Conservation (phyloP, 441 rosid genomes). For the Corymbia calophylla region DNA sequence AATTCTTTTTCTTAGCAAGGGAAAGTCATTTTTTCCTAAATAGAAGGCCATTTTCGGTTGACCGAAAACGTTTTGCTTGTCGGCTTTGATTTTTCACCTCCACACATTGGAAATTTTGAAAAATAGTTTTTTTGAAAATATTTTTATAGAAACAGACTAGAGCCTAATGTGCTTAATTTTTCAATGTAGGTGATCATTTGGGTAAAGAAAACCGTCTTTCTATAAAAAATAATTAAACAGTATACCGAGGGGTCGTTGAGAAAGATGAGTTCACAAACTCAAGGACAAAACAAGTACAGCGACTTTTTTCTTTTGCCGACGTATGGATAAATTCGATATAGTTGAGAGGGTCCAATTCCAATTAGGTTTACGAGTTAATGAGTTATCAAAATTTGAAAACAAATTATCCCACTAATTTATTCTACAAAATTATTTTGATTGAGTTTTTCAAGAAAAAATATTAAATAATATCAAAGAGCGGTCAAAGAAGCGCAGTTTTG, state of each 20-base stretch:
- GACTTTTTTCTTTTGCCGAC: background rate
- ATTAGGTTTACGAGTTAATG: background rate
- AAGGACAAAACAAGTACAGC: background rate
- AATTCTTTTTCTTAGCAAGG: background rate
- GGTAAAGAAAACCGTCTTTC: background rate
- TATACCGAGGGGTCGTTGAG: background rate
- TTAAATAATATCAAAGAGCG: background rate
- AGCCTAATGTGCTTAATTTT: background rate
- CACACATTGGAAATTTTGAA: background rate
- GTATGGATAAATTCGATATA: background rate
- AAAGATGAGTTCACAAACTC: background rate
- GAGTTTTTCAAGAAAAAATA: no score
- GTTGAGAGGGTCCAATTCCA: background rate
- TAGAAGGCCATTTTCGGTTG: background rate
- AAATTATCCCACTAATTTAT: background rate
- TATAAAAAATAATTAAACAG: background rate
- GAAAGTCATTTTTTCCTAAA: background rate
- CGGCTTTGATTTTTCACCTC: background rate
- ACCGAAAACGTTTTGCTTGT: accelerated
- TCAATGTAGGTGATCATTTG: background rate
- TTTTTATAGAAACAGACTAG: no score
- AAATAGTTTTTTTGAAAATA: no score
- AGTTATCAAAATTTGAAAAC: background rate
- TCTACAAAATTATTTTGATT: background rate
- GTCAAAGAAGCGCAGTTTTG: background rate